A percentile compares a stretch with the other conserved stretches of the same genome.
Evolutionary conservation across 495 filamentous ascomycete genomes (phyloP).

Genomic region (Thermothielavioides terrestris): DNA sequence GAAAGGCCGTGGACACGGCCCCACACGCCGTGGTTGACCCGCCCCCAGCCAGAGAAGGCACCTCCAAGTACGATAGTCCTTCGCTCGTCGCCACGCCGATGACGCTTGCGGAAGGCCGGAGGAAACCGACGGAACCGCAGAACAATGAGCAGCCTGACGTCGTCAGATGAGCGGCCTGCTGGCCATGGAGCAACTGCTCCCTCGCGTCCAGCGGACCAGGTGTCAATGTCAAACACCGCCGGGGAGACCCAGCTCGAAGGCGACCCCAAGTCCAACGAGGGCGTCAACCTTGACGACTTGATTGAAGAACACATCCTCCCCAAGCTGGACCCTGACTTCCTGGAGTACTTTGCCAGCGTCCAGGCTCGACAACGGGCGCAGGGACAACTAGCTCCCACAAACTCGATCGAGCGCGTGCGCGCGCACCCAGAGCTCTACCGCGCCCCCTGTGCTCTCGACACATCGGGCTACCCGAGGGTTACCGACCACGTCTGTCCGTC

Average conservation of each 20-base stretch:
- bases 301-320: constrained; percentile 22
- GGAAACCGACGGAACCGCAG: too few species aligned
- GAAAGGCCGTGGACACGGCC: too few species aligned
- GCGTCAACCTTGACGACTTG: constrained; percentile 1
- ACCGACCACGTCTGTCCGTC: constrained; percentile 30
- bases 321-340: constrained; percentile 20
- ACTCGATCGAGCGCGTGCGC: constrained; percentile 37
- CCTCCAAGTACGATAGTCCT: too few species aligned
- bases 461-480: constrained; percentile 29
- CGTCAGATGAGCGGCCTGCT: too few species aligned
- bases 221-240: not conserved
- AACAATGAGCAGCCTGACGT: too few species aligned
- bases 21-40: too few species aligned
- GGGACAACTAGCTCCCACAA: constrained; percentile 22
- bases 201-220: too few species aligned
- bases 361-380: constrained; percentile 4
- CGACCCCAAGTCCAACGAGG: not conserved
- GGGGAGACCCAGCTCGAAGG: too few species aligned
- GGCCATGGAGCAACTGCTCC: too few species aligned
- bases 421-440: constrained; percentile 31
- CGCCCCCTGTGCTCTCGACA: constrained; percentile 28
- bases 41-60: too few species aligned
- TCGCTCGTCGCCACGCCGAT: too few species aligned
- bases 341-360: constrained; percentile 13
- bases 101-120: too few species aligned